These are phyloP conservation scores for Candida tunisiensis DNA, from an alignment of 1,139 yeast genomes.

Conservation along the genomic window DNA sequence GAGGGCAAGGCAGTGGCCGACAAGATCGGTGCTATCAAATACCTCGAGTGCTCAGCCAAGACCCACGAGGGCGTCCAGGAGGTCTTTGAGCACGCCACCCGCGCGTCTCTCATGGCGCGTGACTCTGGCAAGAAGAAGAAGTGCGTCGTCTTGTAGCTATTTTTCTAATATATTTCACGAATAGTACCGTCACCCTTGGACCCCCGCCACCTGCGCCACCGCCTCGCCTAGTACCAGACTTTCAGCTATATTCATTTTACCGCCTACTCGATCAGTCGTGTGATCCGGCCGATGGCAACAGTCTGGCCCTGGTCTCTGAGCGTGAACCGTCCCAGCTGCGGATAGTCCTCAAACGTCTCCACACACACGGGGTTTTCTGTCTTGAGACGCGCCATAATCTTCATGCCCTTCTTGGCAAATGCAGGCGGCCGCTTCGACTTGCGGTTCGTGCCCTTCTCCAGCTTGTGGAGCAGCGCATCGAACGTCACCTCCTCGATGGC, in stretches of 20 bases:
- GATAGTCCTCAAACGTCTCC: slow-evolving; percentile 82
- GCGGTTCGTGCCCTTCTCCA: slow-evolving; percentile 94
- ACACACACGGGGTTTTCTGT: slow-evolving; percentile 78
- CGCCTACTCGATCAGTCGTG: slow-evolving; percentile 20
- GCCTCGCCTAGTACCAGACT: not conserved
- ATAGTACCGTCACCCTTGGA: no score
- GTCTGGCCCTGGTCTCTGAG: slow-evolving; percentile 97
- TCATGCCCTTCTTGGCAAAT: slow-evolving; percentile 98
- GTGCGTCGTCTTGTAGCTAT: not conserved
- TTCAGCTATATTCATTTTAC: not conserved
- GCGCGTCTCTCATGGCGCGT: slow-evolving; percentile 63
- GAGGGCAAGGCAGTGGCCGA: slow-evolving; percentile 81
- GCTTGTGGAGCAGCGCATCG: slow-evolving; percentile 70
- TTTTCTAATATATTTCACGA: no score
- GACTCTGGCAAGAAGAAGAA: slow-evolving; percentile 6
- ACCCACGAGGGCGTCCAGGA: slow-evolving; percentile 60
- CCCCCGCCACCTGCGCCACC: no score
- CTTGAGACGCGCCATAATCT: slow-evolving; percentile 84
- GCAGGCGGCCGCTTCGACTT: slow-evolving; percentile 95
- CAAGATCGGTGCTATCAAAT: slow-evolving; percentile 66
- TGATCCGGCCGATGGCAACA: slow-evolving; percentile 93
- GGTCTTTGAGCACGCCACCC: slow-evolving; percentile 80
- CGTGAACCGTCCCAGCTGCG: slow-evolving; percentile 94
- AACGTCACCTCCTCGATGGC: slow-evolving; percentile 92
- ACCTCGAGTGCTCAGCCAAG: slow-evolving; percentile 76